Base-by-base conservation (phyloP, 768 basidiomycete genomes). In the Amylocystis lapponica region DNA sequence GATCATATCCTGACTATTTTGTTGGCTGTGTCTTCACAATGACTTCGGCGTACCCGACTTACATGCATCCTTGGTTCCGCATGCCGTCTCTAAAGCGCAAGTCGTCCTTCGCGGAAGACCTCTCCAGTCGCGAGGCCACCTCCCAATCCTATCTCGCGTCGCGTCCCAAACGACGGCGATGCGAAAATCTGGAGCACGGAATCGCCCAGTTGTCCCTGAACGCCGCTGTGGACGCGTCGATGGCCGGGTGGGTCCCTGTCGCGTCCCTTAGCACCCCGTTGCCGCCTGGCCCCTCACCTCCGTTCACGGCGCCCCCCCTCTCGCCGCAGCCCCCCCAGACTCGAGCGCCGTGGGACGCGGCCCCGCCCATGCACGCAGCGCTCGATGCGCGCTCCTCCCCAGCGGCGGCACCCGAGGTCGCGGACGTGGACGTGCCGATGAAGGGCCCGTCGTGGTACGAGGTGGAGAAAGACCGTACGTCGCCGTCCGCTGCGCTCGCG, bases 391-490 rank as follows among this genome's bases (percentile, higher is more conserved):
- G 63, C 17, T 54, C 73, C 39, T 75, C 78, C 48, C 75, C 76
- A 40, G 60, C 63, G 16, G 45, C 49, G 2, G 52, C 55, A 6
- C 55, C 60, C 21, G 48, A 50, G 29, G 30, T 34, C 14, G 47
- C 25, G 12, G 31, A 27, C 26, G 72, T 65, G 16, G 83, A 86
- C 42, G 66, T 79, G 2, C 74, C 70, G 35, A 88, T 88, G 85
- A 78, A 76, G 47, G 53, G 59, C 8, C 69, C 69, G 8, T 75
- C 79, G 23, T 83, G 80, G 79, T 83, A 80, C 54, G 82, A 83
- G 56, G 71, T 76, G 4, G 84, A 83, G 55, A 79, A 75, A 50
- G 76, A 83, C 56, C 67, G 86, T 87, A 61, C 52, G 80, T 71
- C 55, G 35, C 17, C 25, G 39, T 27, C 26, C 50, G 25, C 30